These are phyloP conservation scores for Rhynchosporium graminicola DNA, from an alignment of 2,329 filamentous ascomycete genomes.

Conservation along the genomic window DNA sequence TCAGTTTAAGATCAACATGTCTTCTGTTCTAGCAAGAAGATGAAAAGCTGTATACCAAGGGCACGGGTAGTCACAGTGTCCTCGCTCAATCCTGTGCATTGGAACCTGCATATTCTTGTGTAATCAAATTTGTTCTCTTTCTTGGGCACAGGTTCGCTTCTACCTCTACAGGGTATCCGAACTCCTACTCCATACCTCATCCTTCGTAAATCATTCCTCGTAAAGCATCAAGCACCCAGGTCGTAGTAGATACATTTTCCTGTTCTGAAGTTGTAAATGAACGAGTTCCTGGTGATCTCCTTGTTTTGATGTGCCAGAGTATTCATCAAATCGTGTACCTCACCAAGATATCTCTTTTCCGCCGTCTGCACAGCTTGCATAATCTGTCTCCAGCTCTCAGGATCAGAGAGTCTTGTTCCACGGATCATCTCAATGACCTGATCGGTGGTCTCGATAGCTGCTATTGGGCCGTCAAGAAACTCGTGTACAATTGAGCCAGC, in stretches of 20 bases:
- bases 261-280: conserved; percentile 90
- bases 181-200: conserved; percentile 5
- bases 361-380: conserved; percentile 76
- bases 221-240: conserved; percentile 47
- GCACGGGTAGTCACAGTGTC: no score
- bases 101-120: no score
- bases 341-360: conserved; percentile 79
- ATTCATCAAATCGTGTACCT: conserved; percentile 75
- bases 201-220: neutral
- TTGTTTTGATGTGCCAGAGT: conserved; percentile 61
- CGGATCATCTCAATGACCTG: conserved; percentile 76
- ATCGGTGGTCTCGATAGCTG: conserved; percentile 86
- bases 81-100: no score
- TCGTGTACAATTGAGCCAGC: conserved; percentile 65
- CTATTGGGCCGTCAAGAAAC: conserved; percentile 76
- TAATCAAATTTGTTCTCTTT: no score
- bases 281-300: conserved; percentile 68
- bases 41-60: no score
- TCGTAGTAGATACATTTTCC: conserved; percentile 86
- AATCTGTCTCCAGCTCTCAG: conserved; percentile 79
- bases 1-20: no score
- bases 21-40: no score
- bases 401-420: conserved; percentile 73
- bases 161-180: conserved; percentile 5
- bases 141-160: no score